Evolutionary conservation across 1,284 basidiomycete species (phyloP).

Genomic region (Tilletia walkeri): DNA sequence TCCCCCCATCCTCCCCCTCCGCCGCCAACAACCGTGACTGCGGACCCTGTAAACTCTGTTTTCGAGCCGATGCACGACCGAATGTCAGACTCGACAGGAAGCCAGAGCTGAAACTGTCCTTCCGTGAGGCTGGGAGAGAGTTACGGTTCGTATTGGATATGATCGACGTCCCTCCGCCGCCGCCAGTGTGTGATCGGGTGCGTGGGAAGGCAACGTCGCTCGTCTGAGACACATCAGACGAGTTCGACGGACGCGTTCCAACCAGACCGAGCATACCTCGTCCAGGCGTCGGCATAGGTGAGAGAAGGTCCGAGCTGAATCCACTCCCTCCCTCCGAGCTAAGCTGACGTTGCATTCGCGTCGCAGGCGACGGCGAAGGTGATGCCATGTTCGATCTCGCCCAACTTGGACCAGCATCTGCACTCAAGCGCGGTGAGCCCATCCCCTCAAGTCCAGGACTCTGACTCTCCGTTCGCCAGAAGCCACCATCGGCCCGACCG

Average conservation of each 20-base stretch:
- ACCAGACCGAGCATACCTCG: neutral
- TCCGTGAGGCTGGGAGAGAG: neutral
- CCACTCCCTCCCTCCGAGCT: conserved; percentile 12
- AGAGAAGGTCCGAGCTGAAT: neutral
- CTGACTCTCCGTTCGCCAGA: neutral
- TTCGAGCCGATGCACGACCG: conserved; percentile 9
- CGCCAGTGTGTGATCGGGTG: neutral
- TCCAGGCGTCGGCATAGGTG: neutral
- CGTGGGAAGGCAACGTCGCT: conserved; percentile 7
- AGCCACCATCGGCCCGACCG: neutral
- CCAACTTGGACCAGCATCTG: neutral
- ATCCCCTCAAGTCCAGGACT: neutral
- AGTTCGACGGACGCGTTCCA: neutral
- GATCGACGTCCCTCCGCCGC: neutral
- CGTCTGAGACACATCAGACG: neutral
- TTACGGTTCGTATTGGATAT: too few relatives aligned
- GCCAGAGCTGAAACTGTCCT: conserved; percentile 12
- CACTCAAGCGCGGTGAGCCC: neutral
- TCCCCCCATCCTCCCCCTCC: neutral
- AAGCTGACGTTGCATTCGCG: neutral
- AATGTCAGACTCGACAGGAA: conserved; percentile 13
- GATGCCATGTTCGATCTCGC: neutral
- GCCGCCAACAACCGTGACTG: neutral
- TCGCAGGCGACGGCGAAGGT: neutral
- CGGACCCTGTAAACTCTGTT: neutral